Evolutionary conservation across 2,329 filamentous ascomycete genomes (phyloP).

Genomic region (Blastomyces parvus): DNA sequence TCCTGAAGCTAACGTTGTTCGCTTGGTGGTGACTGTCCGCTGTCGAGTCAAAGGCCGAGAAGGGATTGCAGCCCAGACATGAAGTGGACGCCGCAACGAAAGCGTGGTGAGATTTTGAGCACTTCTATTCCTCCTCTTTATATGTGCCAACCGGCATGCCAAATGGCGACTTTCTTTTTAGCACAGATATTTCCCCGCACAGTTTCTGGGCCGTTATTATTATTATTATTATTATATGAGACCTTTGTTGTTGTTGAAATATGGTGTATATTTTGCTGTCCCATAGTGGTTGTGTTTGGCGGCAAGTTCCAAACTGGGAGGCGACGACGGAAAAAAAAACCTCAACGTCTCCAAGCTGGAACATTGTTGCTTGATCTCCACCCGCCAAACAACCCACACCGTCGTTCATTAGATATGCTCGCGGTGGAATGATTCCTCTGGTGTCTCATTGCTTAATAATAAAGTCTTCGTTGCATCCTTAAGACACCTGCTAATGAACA

Average conservation of each 20-base stretch:
- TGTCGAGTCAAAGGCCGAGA: neutral
- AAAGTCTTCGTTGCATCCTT: neutral
- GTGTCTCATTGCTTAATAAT: neutral
- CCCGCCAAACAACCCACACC: neutral
- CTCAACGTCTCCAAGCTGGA: neutral
- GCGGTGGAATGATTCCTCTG: neutral
- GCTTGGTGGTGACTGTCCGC: neutral
- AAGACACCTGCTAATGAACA: neutral
- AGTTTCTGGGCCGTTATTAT: neutral
- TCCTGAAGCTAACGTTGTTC: conserved; percentile 4
- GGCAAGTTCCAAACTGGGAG: neutral
- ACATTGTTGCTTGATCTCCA: neutral
- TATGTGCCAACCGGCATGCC: neutral
- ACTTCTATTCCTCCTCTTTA: neutral
- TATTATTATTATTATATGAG: neutral
- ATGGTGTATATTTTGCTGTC: neutral
- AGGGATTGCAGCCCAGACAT: neutral
- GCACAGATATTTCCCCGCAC: neutral
- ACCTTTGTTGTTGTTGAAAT: conserved; percentile 1
- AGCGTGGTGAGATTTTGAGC: conserved; percentile 3
- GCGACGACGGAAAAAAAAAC: neutral
- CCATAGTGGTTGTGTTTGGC: neutral
- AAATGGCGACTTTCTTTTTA: neutral
- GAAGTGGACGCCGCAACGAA: neutral
- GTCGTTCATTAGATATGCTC: neutral